Evolutionary conservation across 768 basidiomycete genomes (phyloP), one percentile per base, ranked within the genome.

Genomic region (Strobilomyces dryophilus): DNA sequence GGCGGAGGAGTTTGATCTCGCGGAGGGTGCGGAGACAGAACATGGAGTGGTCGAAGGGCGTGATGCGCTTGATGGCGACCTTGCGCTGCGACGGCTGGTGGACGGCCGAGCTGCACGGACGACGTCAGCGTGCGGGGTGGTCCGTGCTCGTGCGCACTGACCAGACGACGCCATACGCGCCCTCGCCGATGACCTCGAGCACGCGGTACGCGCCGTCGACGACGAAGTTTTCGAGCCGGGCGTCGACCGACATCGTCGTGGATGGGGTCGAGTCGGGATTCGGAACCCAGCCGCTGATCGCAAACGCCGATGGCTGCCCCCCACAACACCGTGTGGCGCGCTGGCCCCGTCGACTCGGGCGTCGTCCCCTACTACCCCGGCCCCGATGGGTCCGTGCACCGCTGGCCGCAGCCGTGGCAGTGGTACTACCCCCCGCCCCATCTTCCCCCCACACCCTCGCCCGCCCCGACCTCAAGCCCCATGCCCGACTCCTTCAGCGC

Each of bases 41-140:
- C 91, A 93, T 91, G 36, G 89, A 84, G 66, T 95, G 93, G 70
- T 94, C 92, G 61, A 98, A 97, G 0, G 95, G 95, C 0, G 88
- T 84, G 68, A 98, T 97, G 60, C 90, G 88, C 73, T 98, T 98
- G 69, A 98, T 97, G 31, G 95, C 95, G 44, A 98, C 95, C 72
- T 85, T 89, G 40, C 89, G 80, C 41, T 85, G 83, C 0, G 85
- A 87, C 1, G 88, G 81, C 48, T 79, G 69, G 67, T 95, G 92
- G 8, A 90, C 71, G 8, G 93, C 92, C 44, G 88, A 88, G 64
- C 80, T 82, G 21, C 37, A 29, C 17, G 34, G 20, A 8, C 29
- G 29, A 9, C 29, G 47, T 37, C 47, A 39, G 9, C 46, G n/a
- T 9, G 43, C 24, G 5, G 17, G 9, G n/a, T 18, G 4, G 4